These are phyloP conservation scores for Botrytis paeoniae DNA, from an alignment of 2,329 filamentous ascomycete species.

Conservation along the genomic window DNA sequence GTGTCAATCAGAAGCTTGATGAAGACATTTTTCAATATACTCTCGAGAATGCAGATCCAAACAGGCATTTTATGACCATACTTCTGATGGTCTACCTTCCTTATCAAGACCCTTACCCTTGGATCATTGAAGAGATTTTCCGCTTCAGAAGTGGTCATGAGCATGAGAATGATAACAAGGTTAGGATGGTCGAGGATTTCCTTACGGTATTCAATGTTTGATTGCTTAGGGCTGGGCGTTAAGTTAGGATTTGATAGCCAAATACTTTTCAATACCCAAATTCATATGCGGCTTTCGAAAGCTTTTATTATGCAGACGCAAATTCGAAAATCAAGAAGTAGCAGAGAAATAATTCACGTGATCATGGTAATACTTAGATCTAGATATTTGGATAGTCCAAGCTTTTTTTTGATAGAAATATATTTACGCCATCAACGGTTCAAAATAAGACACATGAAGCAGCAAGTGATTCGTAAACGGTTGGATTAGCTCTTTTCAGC, in stretches of 20 bases:
- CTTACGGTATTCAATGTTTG: not conserved
- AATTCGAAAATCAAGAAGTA: not conserved
- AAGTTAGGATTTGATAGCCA: not conserved
- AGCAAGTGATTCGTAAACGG: constrained; percentile 14
- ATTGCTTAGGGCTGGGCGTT: not conserved
- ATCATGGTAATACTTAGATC: not conserved
- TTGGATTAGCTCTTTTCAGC: constrained; percentile 23
- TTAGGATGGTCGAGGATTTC: not conserved
- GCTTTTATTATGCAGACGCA: not conserved
- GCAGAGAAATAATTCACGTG: not conserved
- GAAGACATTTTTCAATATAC: constrained; percentile 16
- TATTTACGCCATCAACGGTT: constrained; percentile 12
- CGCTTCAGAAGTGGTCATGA: constrained; percentile 7
- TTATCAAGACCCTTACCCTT: not conserved
- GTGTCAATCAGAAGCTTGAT: constrained; percentile 24
- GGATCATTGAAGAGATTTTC: not conserved
- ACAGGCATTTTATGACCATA: not conserved
- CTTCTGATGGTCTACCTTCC: not conserved
- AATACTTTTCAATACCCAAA: not conserved
- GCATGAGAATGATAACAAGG: not conserved
- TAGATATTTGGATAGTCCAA: constrained; percentile 20
- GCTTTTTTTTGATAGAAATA: constrained; percentile 21
- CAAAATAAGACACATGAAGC: constrained; percentile 16
- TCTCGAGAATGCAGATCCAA: not conserved
- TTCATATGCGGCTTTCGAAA: not conserved